A percentile compares a stretch with the other conserved stretches of the same genome.
Conservation (phyloP, 2,329 filamentous ascomycete genomes). For the Apiospora saccharicola region DNA sequence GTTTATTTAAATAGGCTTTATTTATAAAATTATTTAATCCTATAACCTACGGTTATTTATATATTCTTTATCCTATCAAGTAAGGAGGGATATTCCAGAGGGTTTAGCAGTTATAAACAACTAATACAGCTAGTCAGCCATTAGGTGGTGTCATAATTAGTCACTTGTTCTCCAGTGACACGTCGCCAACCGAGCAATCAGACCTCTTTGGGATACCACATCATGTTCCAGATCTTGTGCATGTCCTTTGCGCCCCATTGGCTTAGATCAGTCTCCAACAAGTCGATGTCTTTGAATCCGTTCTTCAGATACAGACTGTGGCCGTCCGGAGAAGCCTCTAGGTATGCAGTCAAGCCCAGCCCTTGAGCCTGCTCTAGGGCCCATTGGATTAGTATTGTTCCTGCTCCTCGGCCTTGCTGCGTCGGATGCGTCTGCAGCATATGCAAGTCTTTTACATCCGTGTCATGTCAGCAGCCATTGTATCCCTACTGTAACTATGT, state of each 20-base stretch:
- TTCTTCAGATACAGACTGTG: conserved; percentile 47
- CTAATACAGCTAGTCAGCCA: background rate
- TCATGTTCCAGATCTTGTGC: conserved; percentile 39
- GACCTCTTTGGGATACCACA: conserved; percentile 29
- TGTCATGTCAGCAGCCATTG: background rate
- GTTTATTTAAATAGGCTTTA: no score
- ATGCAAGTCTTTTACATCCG: conserved; percentile 43
- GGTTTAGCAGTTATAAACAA: no score
- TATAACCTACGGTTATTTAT: no score
- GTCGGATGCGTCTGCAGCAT: conserved; percentile 50
- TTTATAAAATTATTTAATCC: no score
- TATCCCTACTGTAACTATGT: no score
- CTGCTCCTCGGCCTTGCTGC: conserved; percentile 50
- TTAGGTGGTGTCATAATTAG: background rate
- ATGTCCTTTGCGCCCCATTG: conserved; percentile 40
- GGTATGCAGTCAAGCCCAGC: conserved; percentile 44
- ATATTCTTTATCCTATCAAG: no score
- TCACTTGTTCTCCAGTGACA: background rate
- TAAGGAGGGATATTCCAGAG: no score
- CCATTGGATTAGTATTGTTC: conserved; percentile 46
- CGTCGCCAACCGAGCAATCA: background rate
- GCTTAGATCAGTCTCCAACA: conserved; percentile 38
- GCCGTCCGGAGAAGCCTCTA: conserved; percentile 47
- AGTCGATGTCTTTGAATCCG: conserved; percentile 49
- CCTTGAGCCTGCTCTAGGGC: conserved; percentile 46